Evolutionary conservation across 2,329 filamentous ascomycete genomes (phyloP).

Genomic region (Aspergillus sp.): DNA sequence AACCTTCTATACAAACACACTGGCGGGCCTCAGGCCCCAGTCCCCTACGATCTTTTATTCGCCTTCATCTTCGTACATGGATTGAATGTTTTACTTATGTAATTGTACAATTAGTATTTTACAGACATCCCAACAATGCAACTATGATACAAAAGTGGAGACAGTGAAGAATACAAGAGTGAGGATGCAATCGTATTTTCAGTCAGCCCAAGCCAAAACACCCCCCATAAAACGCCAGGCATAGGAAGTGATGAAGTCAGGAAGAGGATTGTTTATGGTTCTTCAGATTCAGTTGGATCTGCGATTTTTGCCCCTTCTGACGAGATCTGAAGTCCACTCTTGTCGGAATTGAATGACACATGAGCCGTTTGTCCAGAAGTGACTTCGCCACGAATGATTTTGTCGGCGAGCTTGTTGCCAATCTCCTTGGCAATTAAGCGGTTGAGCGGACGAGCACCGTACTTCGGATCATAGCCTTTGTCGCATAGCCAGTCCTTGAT

Average conservation of each 20-base stretch:
- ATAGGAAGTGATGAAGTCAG: background rate
- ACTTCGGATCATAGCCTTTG: constrained; percentile 85
- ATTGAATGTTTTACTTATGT: background rate
- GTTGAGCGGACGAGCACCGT: constrained; percentile 87
- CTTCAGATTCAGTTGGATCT: constrained; percentile 8
- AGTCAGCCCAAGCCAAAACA: background rate
- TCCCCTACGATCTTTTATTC: background rate
- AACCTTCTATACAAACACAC: too few relatives aligned
- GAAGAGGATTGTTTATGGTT: background rate
- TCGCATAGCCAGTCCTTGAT: constrained; percentile 86
- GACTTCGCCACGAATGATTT: constrained; percentile 83
- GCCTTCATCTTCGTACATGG: background rate
- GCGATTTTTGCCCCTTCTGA: constrained; percentile 20
- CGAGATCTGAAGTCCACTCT: constrained; percentile 56
- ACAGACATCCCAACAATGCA: constrained; percentile 2
- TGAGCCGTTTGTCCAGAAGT: constrained; percentile 71
- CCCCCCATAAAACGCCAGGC: background rate
- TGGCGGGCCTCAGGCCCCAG: background rate
- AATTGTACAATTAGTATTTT: background rate
- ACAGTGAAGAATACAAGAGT: constrained; percentile 13
- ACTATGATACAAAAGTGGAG: constrained; percentile 12
- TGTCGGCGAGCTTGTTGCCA: constrained; percentile 82
- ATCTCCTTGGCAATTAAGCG: constrained; percentile 87
- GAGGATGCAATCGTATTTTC: background rate
- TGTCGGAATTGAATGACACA: constrained; percentile 66